Conservation (phyloP, 1,139 yeast genomes). For the Hyphopichia burtonii region DNA sequence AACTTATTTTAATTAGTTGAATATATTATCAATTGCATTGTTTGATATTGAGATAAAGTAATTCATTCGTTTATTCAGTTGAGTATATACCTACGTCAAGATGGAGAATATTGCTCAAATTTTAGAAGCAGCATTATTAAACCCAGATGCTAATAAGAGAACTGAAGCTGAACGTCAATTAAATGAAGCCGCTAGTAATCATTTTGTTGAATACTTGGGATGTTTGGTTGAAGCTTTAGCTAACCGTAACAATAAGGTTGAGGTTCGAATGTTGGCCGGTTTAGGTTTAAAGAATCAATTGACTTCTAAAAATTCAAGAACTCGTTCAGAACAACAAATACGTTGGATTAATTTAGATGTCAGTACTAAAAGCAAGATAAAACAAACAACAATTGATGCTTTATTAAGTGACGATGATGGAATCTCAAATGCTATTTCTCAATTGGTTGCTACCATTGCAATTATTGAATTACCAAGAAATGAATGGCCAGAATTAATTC, state of each 20-base stretch:
- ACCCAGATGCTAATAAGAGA: slow-evolving; percentile 66
- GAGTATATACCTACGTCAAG: background rate
- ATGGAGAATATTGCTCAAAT: slow-evolving; percentile 68
- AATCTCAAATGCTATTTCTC: slow-evolving; percentile 89
- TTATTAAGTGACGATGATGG: slow-evolving; percentile 67
- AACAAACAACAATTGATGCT: slow-evolving; percentile 62
- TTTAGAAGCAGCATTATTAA: slow-evolving; percentile 75
- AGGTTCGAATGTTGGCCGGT: slow-evolving; percentile 92
- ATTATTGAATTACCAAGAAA: slow-evolving; percentile 86
- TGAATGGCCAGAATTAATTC: slow-evolving; percentile 87
- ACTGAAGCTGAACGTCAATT: slow-evolving; percentile 80
- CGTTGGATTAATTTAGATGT: slow-evolving; percentile 63
- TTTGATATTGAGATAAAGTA: too few relatives aligned
- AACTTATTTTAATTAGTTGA: background rate
- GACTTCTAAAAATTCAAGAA: slow-evolving; percentile 66
- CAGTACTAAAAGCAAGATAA: slow-evolving; percentile 61
- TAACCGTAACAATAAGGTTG: slow-evolving; percentile 63
- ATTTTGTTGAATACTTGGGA: slow-evolving; percentile 71
- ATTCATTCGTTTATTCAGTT: too few relatives aligned
- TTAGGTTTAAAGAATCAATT: slow-evolving; percentile 84
- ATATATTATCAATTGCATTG: background rate
- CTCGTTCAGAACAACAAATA: slow-evolving; percentile 52
- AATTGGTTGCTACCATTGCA: slow-evolving; percentile 93
- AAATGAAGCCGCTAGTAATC: slow-evolving; percentile 66
- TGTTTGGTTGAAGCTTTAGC: slow-evolving; percentile 72